Percentiles rank a stretch among this genome's conserved stretches.
Evolutionary conservation across 2,329 filamentous ascomycete species (phyloP).

Genomic region (Dactylonectria macrodidyma): DNA sequence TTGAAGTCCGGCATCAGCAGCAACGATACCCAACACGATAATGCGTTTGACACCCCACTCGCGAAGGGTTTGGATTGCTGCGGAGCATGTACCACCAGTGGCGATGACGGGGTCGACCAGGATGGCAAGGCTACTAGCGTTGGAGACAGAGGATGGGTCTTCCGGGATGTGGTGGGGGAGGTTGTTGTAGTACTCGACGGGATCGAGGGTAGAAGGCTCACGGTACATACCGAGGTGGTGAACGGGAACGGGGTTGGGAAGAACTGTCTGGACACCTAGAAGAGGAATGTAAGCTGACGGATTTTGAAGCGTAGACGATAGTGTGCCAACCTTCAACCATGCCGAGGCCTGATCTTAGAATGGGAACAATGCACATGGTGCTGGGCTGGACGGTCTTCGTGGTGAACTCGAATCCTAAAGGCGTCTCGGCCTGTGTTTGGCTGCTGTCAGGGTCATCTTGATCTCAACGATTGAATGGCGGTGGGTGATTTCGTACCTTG

Average conservation of each 20-base stretch:
- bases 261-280: conserved; percentile 83
- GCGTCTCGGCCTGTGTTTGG: conserved; percentile 76
- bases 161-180: conserved; percentile 79
- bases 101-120: conserved; percentile 94
- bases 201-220: conserved; percentile 87
- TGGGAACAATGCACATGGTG: conserved; percentile 87
- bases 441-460: conserved; percentile 11
- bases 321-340: conserved; percentile 83
- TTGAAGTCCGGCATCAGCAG: conserved; percentile 78
- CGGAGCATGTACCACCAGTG: conserved; percentile 90
- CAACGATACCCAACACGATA: conserved; percentile 82
- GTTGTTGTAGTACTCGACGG: conserved; percentile 99
- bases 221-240: conserved; percentile 97
- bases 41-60: conserved; percentile 94
- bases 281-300: conserved; percentile 26
- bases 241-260: conserved; percentile 84
- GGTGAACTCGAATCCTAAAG: conserved; percentile 83
- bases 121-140: conserved; percentile 76
- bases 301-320: neutral
- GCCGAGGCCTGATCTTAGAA: conserved; percentile 90
- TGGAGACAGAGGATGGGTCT: conserved; percentile 54
- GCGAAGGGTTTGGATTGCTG: conserved; percentile 88
- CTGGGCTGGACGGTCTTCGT: conserved; percentile 74
- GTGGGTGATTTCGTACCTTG: conserved; percentile 67
- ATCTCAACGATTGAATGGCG: neutral